These are phyloP conservation scores for Beauveria australis DNA, from an alignment of 2,329 filamentous ascomycete species.

Conservation along the genomic window DNA sequence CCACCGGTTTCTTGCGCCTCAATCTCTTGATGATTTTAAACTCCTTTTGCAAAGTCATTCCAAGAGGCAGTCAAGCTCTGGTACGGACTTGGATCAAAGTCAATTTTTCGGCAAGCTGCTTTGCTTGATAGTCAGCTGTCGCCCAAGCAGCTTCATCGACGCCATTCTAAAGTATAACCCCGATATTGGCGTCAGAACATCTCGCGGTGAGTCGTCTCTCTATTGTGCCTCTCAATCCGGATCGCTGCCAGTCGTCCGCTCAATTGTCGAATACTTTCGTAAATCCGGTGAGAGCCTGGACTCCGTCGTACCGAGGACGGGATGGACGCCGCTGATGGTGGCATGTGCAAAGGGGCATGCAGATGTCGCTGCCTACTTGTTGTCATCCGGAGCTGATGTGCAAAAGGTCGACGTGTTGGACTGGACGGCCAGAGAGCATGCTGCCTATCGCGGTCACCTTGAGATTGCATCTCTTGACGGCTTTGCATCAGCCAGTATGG, in stretches of 20 bases:
- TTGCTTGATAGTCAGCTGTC: background rate
- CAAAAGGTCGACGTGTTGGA: slow-evolving; percentile 15
- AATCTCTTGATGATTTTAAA: background rate
- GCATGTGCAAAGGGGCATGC: slow-evolving; percentile 21
- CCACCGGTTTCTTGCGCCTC: background rate
- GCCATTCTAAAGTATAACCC: background rate
- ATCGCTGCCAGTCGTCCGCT: slow-evolving; percentile 1
- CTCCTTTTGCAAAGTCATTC: too few relatives aligned
- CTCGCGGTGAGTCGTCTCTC: slow-evolving; percentile 15
- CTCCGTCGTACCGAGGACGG: slow-evolving; percentile 15
- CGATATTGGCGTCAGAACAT: background rate
- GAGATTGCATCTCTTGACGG: slow-evolving; percentile 16
- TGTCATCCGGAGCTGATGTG: slow-evolving; percentile 18
- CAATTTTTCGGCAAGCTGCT: slow-evolving; percentile 1
- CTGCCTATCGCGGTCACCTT: slow-evolving; percentile 25
- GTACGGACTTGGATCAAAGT: background rate
- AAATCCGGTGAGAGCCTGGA: slow-evolving; percentile 13
- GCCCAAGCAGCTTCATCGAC: background rate
- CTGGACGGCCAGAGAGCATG: slow-evolving; percentile 27
- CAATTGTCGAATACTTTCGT: slow-evolving; percentile 13
- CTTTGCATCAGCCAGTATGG: background rate
- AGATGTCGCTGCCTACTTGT: slow-evolving; percentile 18
- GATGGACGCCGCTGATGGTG: slow-evolving; percentile 27
- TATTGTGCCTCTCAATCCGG: slow-evolving; percentile 19
- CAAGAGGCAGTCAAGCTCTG: background rate